phyloP scores from a whole-genome alignment of 345 rosid genomes.

The Pugionium cornutum region DNA sequence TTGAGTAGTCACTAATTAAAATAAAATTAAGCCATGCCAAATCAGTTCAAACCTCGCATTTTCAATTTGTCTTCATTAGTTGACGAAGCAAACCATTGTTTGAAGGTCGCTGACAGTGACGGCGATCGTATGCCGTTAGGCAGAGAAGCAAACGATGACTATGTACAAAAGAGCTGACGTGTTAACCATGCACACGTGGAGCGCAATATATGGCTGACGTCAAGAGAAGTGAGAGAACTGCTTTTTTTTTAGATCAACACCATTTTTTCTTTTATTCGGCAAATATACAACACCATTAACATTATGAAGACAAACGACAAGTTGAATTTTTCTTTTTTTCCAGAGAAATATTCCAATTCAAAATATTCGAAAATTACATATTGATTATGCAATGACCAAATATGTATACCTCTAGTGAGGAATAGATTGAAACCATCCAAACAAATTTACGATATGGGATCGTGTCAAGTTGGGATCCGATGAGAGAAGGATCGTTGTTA shows the following conservation, averaged over 20 bases:
- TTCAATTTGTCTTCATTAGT: conserved; percentile 36
- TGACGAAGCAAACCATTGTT: conserved; percentile 29
- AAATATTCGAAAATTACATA: neutral
- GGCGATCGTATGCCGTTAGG: conserved; percentile 17
- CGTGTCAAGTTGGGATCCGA: conserved; percentile 98
- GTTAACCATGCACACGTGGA: conserved; percentile 22
- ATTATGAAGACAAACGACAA: neutral
- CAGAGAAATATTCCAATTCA: neutral
- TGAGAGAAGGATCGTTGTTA: conserved; percentile 84
- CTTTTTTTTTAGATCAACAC: neutral
- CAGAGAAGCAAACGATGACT: conserved; percentile 26
- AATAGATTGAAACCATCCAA: neutral
- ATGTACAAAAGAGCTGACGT: conserved; percentile 26
- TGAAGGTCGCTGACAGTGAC: conserved; percentile 30
- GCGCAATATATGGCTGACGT: conserved; percentile 17
- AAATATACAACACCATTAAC: neutral
- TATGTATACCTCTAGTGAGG: neutral
- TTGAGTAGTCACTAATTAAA: neutral
- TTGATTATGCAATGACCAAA: neutral
- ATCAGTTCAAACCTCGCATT: conserved; percentile 17
- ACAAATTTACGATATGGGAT: conserved; percentile 55
- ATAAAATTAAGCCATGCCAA: conserved; percentile 19
- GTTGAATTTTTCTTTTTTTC: neutral
- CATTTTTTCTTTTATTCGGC: too few species aligned
- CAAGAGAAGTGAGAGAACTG: neutral